Base-by-base conservation (phyloP, 2,329 filamentous ascomycete genomes). In the Penicillium olsonii region DNA sequence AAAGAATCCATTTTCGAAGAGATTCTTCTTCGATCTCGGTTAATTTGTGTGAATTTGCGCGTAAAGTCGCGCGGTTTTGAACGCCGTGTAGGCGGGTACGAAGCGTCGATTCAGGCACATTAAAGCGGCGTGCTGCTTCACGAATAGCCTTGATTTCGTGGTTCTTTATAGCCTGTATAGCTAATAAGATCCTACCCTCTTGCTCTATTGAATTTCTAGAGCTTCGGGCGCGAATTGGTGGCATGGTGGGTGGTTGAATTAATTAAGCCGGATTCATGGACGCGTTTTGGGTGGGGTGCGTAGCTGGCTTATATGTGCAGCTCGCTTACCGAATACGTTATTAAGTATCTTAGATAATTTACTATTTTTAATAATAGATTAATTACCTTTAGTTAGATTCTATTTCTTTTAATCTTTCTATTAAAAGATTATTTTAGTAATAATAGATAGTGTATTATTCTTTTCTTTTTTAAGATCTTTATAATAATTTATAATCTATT, bases 1-100 rank as follows among this genome's bases (percentile, higher is more conserved):
- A 46, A 7, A 50, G 17, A 29, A 55, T 55, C 53, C 43, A 52
- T 27, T 53, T 18, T 12, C 40, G 12, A 41, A 52, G 39, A 19
- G 37, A 34, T 34, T 55, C 33, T 44, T 55, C 47, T 38, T 53
- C 31, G 14, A 42, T 41, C 39, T 34, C n/a, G n/a, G 18, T 44
- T 26, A 51, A 46, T 53, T 53, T 51, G 34, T 39, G 26, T 1
- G 0, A 10, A 17, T 48, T 50, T 2, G 41, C 41, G 37, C 41
- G 47, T 14, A 7, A 8, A 29, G 12, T 5, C 8, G 9, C 26
- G 26, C 26, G 26, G 12, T 29, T 11, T 29, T 10, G 8, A 10
- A 3, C 5, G 40, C 20, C 11, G 19, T 2, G 2, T 3, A 15
- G 14, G 22, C 45, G 42, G 8, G 22, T 8, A 4, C 10, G 27